phyloP scores from a whole-genome alignment of 1,284 basidiomycete species.

The Takashimella tepidaria region DNA sequence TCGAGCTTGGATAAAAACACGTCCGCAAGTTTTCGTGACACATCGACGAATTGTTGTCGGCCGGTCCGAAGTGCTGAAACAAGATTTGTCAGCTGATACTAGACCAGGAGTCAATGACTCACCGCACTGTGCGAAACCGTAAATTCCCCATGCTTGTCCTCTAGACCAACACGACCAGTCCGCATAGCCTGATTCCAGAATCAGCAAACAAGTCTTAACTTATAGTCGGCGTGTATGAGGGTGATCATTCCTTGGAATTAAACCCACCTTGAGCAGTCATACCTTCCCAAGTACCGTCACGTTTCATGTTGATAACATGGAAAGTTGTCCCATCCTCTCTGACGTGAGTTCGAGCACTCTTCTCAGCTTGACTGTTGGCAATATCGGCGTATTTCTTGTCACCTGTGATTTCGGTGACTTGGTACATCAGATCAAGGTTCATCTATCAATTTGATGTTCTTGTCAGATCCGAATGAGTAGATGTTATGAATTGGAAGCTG shows the following conservation, averaged over 20 bases:
- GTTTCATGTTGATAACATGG: constrained; percentile 37
- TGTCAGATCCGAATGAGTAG: not conserved
- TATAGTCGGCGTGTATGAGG: not conserved
- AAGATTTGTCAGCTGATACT: not conserved
- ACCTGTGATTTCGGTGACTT: constrained; percentile 31
- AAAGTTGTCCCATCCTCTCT: constrained; percentile 32
- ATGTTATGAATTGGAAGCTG: not conserved
- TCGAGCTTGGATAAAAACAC: constrained; percentile 29
- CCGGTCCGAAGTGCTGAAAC: constrained; percentile 30
- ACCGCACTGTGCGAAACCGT: constrained; percentile 40
- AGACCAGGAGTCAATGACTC: constrained; percentile 6
- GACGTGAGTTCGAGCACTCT: constrained; percentile 25
- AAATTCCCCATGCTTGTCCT: constrained; percentile 41
- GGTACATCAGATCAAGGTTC: constrained; percentile 41
- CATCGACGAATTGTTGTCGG: constrained; percentile 30
- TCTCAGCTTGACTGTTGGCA: constrained; percentile 35
- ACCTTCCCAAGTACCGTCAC: constrained; percentile 10
- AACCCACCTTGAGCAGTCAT: constrained; percentile 33
- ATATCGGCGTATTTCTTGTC: constrained; percentile 29
- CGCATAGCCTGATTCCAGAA: constrained; percentile 19
- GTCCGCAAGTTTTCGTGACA: constrained; percentile 27
- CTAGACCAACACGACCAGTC: constrained; percentile 35
- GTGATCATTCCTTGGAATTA: not conserved
- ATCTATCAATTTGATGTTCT: constrained; percentile 22
- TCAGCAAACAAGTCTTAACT: not conserved